Base-by-base conservation (phyloP, 2,329 filamentous ascomycete species). In the Ophiostoma tasmaniense region DNA sequence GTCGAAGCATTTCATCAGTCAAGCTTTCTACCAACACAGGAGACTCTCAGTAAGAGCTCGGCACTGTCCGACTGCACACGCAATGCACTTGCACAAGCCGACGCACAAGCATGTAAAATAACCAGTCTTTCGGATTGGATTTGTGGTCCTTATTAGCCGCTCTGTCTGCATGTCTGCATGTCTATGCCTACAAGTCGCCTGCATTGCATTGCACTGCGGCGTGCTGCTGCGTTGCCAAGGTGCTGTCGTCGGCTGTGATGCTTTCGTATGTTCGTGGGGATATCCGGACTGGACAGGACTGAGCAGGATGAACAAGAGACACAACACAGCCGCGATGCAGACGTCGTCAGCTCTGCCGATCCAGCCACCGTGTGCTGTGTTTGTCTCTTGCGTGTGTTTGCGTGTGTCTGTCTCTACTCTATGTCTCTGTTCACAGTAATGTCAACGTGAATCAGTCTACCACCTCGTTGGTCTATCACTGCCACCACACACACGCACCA, bases 281-380 rank as follows among this genome's bases (percentile, higher is more conserved):
- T 61, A 61, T 61, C 55, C 55, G 55, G 55, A 55, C 55, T 25
- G 3, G 13, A 33, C 33, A 6, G 33, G 8, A 33, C 33, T 33
- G 33, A 33, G 6, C 33, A 33, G 33, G 33, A 6, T 33, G 25
- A 61, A 7, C 55, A 61, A 30, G 55, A 33, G 33, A 33, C 33
- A 33, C 5, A 61, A 25, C 25, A 61, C 55, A 61, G 55, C 55
- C 55, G 55, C 25, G 55, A 30, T 61, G 25, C 55, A 61, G 55
- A 61, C 25, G 55, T 61, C 55, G 55, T 61, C 55, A 61, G 50
- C 50, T 28, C 55, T 61, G 55, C 55, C 55, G 55, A 30, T 30
- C 55, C 25, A 28, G 55, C 7, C 50, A 17, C 55, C 55, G 55
- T 30, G 14, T 28, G 11, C 55, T 61, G 14, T 50, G 42, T 50